These are phyloP conservation scores for Agrostemma githago DNA, from an alignment of 148 eudicot genomes.

Conservation along the genomic window DNA sequence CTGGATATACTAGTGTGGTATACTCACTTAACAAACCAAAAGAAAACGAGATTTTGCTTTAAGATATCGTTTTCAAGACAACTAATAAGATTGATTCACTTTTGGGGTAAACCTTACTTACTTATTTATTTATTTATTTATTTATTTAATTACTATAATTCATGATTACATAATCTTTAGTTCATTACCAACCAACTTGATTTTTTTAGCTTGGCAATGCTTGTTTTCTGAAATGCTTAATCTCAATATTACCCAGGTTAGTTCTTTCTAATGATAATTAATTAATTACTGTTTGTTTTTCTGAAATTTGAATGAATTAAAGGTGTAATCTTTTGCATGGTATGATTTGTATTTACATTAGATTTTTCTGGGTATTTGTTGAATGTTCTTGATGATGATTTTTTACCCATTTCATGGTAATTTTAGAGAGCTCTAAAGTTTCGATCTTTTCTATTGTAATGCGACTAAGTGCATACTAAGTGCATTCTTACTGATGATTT, in stretches of 20 bases:
- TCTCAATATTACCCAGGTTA: neutral
- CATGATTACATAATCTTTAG: neutral
- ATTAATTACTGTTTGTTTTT: no score
- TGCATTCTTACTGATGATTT: no score
- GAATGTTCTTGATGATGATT: neutral
- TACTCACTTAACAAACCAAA: no score
- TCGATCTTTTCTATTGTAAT: no score
- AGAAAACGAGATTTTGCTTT: no score
- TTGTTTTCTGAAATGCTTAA: neutral
- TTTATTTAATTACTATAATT: neutral
- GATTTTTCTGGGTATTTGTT: constrained; percentile 1
- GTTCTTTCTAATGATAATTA: neutral
- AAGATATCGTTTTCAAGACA: neutral
- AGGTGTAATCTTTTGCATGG: constrained; percentile 4
- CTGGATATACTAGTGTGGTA: no score
- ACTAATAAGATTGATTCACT: neutral
- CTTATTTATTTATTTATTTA: no score
- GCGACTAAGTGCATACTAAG: no score
- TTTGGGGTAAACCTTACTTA: no score
- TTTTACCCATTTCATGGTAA: neutral
- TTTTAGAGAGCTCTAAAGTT: no score
- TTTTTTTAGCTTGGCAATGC: neutral
- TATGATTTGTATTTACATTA: neutral
- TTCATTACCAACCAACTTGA: neutral
- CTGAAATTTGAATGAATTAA: no score